A percentile compares a stretch with the other conserved stretches of the same genome.
These are phyloP conservation scores for Nitzschia sp. DNA, from an alignment of 108 stramenopile species.

Conservation along the genomic window DNA sequence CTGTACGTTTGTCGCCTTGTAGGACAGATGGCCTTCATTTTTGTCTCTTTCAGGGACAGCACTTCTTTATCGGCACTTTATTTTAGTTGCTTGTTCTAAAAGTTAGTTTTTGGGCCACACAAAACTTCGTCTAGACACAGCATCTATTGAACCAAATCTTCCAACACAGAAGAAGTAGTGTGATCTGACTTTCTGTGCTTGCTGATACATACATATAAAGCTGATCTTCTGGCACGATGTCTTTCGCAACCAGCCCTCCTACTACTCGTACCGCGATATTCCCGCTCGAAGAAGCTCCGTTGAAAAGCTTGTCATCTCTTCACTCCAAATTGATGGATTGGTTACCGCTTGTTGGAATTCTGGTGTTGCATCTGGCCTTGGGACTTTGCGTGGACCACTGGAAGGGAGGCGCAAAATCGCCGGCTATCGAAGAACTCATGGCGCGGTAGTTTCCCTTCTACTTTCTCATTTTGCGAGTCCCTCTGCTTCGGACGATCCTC, in stretches of 20 bases:
- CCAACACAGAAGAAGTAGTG: too few species aligned
- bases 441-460: not conserved
- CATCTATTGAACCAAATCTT: too few species aligned
- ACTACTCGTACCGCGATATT: not conserved
- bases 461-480: too few species aligned
- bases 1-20: not conserved
- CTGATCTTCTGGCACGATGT: too few species aligned
- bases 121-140: not conserved
- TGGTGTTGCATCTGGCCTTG: not conserved
- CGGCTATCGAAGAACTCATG: slow-evolving; percentile 1
- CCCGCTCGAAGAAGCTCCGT: not conserved
- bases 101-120: not conserved
- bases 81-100: not conserved
- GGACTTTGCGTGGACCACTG: not conserved
- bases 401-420: not conserved
- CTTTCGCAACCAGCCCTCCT: not conserved
- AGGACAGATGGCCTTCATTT: slow-evolving; percentile 1
- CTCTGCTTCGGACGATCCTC: too few species aligned
- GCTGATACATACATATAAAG: too few species aligned
- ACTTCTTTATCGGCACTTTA: too few species aligned
- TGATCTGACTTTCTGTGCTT: not conserved
- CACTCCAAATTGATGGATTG: not conserved
- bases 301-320: not conserved
- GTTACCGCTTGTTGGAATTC: not conserved
- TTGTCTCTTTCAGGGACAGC: not conserved